phyloP scores from a whole-genome alignment of 225 moss, liverwort and hornwort genomes.

The Rhytidiadelphus loreus region DNA sequence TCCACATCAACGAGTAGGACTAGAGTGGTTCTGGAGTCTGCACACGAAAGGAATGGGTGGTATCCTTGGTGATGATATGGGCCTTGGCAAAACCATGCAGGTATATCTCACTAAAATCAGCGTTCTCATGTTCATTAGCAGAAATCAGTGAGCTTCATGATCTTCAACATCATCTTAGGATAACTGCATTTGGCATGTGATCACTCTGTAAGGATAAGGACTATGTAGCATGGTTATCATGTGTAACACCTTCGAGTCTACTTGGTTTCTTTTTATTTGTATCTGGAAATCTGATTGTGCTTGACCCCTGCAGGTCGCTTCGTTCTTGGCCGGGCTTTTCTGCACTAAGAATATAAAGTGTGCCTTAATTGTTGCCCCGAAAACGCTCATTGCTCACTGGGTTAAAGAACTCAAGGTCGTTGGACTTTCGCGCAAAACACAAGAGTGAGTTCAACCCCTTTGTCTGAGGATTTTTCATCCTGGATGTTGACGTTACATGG shows the following conservation, averaged over 20 bases:
- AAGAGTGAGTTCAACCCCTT: conserved; percentile 42
- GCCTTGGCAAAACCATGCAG: conserved; percentile 97
- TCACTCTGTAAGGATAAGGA: neutral
- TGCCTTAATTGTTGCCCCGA: conserved; percentile 90
- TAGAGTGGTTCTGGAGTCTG: conserved; percentile 82
- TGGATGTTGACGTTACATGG: neutral
- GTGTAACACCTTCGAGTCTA: no score
- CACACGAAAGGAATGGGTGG: conserved; percentile 83
- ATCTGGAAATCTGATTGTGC: neutral
- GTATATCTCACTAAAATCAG: neutral
- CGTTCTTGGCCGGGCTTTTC: conserved; percentile 86
- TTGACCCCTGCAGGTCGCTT: conserved; percentile 52
- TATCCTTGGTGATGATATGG: conserved; percentile 98
- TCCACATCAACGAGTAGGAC: conserved; percentile 64
- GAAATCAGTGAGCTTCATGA: neutral
- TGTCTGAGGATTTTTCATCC: no score
- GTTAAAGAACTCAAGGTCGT: conserved; percentile 73
- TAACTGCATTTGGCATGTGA: neutral
- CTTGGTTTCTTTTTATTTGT: neutral
- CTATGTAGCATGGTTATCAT: neutral
- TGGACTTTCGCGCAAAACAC: conserved; percentile 63
- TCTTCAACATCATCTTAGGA: neutral
- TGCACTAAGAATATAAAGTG: conserved; percentile 68
- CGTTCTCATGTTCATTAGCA: neutral
- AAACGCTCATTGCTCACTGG: conserved; percentile 93